These are phyloP conservation scores for Gaultheria prostrata DNA, from an alignment of 148 eudicot species.

Conservation along the genomic window DNA sequence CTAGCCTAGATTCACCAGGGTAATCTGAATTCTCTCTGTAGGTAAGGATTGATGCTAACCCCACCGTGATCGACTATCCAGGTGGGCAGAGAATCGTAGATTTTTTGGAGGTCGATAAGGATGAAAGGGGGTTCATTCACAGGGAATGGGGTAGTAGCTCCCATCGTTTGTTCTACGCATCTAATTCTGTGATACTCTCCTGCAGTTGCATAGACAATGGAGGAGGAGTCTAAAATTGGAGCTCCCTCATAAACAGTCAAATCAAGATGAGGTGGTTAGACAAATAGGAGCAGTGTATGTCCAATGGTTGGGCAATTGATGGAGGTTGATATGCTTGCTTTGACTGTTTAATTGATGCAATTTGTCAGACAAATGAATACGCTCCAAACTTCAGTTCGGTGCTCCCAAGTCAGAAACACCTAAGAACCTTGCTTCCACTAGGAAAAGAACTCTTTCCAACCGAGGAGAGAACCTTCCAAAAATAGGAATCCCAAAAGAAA, in stretches of 20 bases:
- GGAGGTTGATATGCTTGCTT: too few relatives aligned
- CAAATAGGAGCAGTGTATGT: background rate
- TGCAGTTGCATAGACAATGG: background rate
- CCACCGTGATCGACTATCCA: background rate
- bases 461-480: too few relatives aligned
- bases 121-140: background rate
- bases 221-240: background rate
- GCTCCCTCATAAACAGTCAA: background rate
- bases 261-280: background rate
- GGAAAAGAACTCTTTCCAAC: too few relatives aligned
- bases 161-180: background rate
- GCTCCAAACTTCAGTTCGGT: too few relatives aligned
- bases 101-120: background rate
- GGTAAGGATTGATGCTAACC: background rate
- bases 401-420: too few relatives aligned
- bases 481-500: too few relatives aligned
- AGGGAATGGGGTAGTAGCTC: background rate
- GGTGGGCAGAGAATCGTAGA: background rate
- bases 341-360: too few relatives aligned
- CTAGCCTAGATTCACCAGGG: background rate
- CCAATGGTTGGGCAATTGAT: too few relatives aligned
- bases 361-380: too few relatives aligned
- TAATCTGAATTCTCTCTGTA: background rate
- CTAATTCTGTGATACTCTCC: background rate
- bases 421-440: too few relatives aligned